phyloP scores from a whole-genome alignment of 768 basidiomycete species.

The Calocybe cyanea region DNA sequence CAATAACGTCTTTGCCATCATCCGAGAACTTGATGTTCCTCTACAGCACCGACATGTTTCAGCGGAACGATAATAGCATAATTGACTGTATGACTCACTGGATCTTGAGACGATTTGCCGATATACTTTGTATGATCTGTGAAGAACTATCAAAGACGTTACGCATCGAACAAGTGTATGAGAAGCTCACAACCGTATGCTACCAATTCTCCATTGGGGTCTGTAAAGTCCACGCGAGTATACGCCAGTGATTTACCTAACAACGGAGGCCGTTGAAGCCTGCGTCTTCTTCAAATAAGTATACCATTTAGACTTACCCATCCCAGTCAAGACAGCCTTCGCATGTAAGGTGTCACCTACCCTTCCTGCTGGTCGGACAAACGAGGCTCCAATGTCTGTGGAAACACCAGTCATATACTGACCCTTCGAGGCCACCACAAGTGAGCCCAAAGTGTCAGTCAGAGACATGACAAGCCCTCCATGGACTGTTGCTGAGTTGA shows the following conservation, averaged over 20 bases:
- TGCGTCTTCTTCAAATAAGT: not conserved
- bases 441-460: conserved; percentile 81
- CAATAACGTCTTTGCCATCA: conserved; percentile 69
- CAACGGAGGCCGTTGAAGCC: not conserved
- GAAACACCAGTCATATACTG: conserved; percentile 88
- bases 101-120: conserved; percentile 57
- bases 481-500: conserved; percentile 43
- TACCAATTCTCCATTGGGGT: conserved; percentile 60
- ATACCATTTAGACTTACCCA: conserved; percentile 42
- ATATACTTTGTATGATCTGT: conserved; percentile 85
- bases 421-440: conserved; percentile 78
- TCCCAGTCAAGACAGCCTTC: conserved; percentile 62
- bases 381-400: conserved; percentile 76
- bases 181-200: conserved; percentile 72
- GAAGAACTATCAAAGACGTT: not conserved
- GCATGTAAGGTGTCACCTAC: conserved; percentile 64
- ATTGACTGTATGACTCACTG: conserved; percentile 25
- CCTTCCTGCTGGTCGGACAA: conserved; percentile 73
- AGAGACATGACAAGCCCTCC: conserved; percentile 80
- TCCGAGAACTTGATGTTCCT: conserved; percentile 75
- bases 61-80: not conserved
- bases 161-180: not conserved
- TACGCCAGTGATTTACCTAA: conserved; percentile 77
- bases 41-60: conserved; percentile 27
- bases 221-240: conserved; percentile 75